These are phyloP conservation scores for Ceriops decandra DNA, from an alignment of 345 rosid genomes.

Conservation along the genomic window DNA sequence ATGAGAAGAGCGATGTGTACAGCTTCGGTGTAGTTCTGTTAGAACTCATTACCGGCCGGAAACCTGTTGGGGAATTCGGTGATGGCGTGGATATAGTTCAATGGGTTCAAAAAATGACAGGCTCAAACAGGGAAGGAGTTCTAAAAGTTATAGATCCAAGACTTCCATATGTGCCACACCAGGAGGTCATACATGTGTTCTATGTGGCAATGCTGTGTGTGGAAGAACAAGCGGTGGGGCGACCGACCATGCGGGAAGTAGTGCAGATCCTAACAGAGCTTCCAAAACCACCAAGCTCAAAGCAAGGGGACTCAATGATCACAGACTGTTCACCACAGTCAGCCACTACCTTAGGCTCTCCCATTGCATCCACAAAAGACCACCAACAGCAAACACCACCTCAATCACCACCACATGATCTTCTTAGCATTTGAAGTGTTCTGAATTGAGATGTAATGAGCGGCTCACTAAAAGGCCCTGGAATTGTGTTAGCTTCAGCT, in stretches of 20 bases:
- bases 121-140: slow-evolving; percentile 79
- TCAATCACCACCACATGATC: slow-evolving; percentile 47
- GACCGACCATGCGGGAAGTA: slow-evolving; percentile 98
- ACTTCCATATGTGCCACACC: slow-evolving; percentile 73
- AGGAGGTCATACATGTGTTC: slow-evolving; percentile 86
- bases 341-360: slow-evolving; percentile 33
- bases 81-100: slow-evolving; percentile 98
- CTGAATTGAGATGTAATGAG: slow-evolving; percentile 7
- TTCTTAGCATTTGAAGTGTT: slow-evolving; percentile 59
- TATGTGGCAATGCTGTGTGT: slow-evolving; percentile 96
- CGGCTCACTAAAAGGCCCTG: slow-evolving; percentile 22
- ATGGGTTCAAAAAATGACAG: slow-evolving; percentile 88
- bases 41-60: slow-evolving; percentile 78
- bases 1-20: slow-evolving; percentile 97
- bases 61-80: slow-evolving; percentile 95
- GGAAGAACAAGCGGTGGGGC: slow-evolving; percentile 92
- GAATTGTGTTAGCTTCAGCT: slow-evolving; percentile 19
- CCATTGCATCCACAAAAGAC: slow-evolving; percentile 24
- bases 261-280: slow-evolving; percentile 92
- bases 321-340: slow-evolving; percentile 21
- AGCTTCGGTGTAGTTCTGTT: slow-evolving; percentile 93
- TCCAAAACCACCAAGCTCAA: slow-evolving; percentile 53
- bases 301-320: slow-evolving; percentile 35
- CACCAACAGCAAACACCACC: slow-evolving; percentile 36
- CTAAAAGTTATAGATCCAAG: slow-evolving; percentile 77